A percentile compares a stretch with the other conserved stretches of the same genome.
Conservation (phyloP, 129 eudicot species). For the Dittrichia graveolens region DNA sequence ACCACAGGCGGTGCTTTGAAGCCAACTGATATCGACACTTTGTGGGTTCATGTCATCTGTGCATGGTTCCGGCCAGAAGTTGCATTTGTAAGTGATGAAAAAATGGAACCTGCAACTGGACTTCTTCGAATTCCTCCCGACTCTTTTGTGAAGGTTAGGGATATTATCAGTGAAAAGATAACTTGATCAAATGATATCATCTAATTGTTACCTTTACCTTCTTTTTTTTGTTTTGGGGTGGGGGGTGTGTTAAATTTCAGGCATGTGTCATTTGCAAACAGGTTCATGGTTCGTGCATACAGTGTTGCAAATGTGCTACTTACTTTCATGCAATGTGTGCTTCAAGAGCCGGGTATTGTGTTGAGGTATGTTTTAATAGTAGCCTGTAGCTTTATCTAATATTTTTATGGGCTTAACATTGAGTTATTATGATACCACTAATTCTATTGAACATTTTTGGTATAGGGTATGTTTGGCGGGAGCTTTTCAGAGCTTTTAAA, state of each 20-base stretch:
- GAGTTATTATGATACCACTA: slow-evolving; percentile 8
- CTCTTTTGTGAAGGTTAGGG: slow-evolving; percentile 66
- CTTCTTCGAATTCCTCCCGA: slow-evolving; percentile 60
- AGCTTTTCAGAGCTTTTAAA: too few relatives aligned
- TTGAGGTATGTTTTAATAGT: slow-evolving; percentile 62
- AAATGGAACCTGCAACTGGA: slow-evolving; percentile 96
- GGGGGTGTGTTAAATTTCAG: slow-evolving; percentile 59
- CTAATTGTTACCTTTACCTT: background rate
- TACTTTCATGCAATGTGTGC: slow-evolving; percentile 80
- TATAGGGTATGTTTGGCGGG: too few relatives aligned
- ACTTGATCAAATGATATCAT: slow-evolving; percentile 13
- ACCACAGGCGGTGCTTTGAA: slow-evolving; percentile 84
- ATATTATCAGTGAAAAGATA: slow-evolving; percentile 1
- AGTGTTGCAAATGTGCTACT: slow-evolving; percentile 87
- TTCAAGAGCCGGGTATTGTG: slow-evolving; percentile 79
- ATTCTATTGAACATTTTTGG: slow-evolving; percentile 1
- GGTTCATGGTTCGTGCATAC: slow-evolving; percentile 81
- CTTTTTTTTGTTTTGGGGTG: background rate
- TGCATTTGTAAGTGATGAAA: slow-evolving; percentile 60
- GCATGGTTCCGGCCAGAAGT: slow-evolving; percentile 97
- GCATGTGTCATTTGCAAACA: slow-evolving; percentile 80
- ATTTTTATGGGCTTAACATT: background rate
- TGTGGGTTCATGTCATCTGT: slow-evolving; percentile 96
- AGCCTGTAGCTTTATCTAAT: background rate
- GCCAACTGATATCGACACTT: slow-evolving; percentile 72